phyloP scores from a whole-genome alignment of 495 filamentous ascomycete species.

The Amniculicola lignicola region DNA sequence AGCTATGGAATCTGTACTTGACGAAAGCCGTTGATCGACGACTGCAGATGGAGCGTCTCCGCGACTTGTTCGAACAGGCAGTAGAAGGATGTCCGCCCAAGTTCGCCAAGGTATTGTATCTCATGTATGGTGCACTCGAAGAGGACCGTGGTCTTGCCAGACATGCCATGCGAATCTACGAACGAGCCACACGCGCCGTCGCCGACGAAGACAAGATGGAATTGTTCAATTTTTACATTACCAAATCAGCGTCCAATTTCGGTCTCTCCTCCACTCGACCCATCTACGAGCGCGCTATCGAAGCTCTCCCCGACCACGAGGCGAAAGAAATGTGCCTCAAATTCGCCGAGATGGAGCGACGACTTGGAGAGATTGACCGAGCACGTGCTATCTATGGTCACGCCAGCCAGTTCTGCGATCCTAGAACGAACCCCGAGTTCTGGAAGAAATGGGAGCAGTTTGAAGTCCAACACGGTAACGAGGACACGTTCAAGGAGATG shows the following conservation, averaged over 20 bases:
- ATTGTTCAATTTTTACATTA: slow-evolving; percentile 99
- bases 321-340: slow-evolving; percentile 98
- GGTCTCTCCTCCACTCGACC: slow-evolving; percentile 91
- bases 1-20: slow-evolving; percentile 97
- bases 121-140: slow-evolving; percentile 98
- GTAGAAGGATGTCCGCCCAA: slow-evolving; percentile 92
- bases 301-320: slow-evolving; percentile 86
- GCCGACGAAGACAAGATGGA: slow-evolving; percentile 92
- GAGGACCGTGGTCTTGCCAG: slow-evolving; percentile 94
- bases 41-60: slow-evolving; percentile 87
- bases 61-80: slow-evolving; percentile 96
- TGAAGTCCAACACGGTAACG: slow-evolving; percentile 95
- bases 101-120: slow-evolving; percentile 91
- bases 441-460: slow-evolving; percentile 98
- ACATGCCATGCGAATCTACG: slow-evolving; percentile 98
- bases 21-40: slow-evolving; percentile 96
- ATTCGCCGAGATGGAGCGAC: slow-evolving; percentile 97
- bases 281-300: slow-evolving; percentile 95
- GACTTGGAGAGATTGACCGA: slow-evolving; percentile 94
- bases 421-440: slow-evolving; percentile 80
- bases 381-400: slow-evolving; percentile 94
- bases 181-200: slow-evolving; percentile 92
- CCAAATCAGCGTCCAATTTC: slow-evolving; percentile 97
- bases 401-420: slow-evolving; percentile 95
- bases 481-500: slow-evolving; percentile 99